These are phyloP conservation scores for Phialophora verrucosa DNA, from an alignment of 2,329 filamentous ascomycete species.

Conservation along the genomic window DNA sequence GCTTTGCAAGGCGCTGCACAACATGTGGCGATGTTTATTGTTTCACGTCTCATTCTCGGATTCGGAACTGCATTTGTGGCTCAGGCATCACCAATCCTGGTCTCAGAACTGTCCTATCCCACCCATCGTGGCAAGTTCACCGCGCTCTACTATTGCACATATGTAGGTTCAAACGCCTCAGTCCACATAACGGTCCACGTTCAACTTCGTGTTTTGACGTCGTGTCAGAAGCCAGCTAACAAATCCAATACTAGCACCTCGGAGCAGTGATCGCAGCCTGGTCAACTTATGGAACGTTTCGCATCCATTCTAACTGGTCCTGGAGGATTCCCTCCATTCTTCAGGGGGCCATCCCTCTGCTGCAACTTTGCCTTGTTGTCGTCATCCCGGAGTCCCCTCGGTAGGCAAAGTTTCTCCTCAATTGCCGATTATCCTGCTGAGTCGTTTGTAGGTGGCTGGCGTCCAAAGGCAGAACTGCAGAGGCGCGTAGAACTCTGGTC, in stretches of 20 bases:
- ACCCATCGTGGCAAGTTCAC: conserved; percentile 59
- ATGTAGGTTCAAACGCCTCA: too few species aligned
- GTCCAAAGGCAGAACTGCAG: background rate
- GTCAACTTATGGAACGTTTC: conserved; percentile 14
- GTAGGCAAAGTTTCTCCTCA: too few species aligned
- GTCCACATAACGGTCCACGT: too few species aligned
- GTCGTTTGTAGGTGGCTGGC: too few species aligned
- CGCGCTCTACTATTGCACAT: too few species aligned
- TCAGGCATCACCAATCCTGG: conserved; percentile 71
- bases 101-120: conserved; percentile 69
- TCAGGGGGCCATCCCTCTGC: conserved; percentile 7
- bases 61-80: conserved; percentile 41
- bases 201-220: too few species aligned
- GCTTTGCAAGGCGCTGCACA: background rate
- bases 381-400: conserved; percentile 73
- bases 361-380: conserved; percentile 62
- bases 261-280: conserved; percentile 19
- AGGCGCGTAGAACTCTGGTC: conserved; percentile 9
- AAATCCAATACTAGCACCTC: too few species aligned
- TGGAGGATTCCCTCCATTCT: conserved; percentile 21
- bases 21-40: background rate
- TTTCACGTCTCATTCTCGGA: background rate
- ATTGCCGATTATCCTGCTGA: too few species aligned
- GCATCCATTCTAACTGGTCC: conserved; percentile 12
- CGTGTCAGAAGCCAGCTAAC: too few species aligned